phyloP scores from a whole-genome alignment of 2,329 filamentous ascomycete genomes.

The Colletotrichum tofieldiae region DNA sequence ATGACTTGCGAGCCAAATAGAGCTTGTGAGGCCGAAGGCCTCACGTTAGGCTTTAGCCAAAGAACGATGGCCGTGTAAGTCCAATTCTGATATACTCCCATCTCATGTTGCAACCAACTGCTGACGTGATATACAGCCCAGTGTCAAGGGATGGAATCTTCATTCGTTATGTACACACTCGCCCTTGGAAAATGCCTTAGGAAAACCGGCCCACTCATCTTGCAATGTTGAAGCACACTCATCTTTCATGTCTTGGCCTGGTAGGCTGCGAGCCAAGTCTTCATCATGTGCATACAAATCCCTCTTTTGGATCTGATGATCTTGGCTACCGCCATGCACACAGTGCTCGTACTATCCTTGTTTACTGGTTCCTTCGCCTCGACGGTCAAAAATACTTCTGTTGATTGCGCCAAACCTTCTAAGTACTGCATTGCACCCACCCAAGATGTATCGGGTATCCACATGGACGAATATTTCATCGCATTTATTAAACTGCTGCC shows the following conservation, averaged over 20 bases:
- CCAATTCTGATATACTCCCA: not conserved
- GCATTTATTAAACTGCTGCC: not conserved
- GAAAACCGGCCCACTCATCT: not conserved
- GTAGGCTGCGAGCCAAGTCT: not conserved
- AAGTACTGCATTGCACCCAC: not conserved
- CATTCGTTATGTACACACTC: not conserved
- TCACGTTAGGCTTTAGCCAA: not conserved
- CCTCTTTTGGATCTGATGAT: not conserved
- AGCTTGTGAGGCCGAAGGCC: too few relatives aligned
- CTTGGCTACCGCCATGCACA: not conserved
- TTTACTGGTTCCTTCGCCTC: not conserved
- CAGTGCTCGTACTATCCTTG: not conserved
- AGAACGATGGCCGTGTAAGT: not conserved
- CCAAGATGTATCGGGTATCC: not conserved
- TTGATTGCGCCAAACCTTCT: not conserved
- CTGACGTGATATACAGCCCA: too few relatives aligned
- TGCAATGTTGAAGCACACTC: not conserved
- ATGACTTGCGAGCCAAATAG: too few relatives aligned
- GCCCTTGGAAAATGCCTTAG: not conserved
- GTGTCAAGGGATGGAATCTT: not conserved
- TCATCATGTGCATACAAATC: not conserved
- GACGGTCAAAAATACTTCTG: not conserved
- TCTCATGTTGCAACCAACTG: not conserved
- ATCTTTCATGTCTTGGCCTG: not conserved
- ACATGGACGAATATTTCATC: not conserved